Conservation (phyloP, 306 rosid genomes). For the Pyrus bretschneideri region DNA sequence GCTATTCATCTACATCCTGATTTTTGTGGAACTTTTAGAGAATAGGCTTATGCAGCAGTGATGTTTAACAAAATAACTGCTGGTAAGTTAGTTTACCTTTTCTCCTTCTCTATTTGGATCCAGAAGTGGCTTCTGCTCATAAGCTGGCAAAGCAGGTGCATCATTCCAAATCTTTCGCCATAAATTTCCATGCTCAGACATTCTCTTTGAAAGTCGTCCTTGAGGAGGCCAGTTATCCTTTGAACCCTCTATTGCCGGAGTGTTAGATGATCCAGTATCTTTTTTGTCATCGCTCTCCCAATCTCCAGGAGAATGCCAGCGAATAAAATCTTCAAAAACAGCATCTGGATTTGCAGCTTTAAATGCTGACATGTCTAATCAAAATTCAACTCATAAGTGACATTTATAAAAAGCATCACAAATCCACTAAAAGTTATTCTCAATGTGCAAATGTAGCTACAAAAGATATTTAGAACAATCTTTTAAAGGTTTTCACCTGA, state of each 20-base stretch:
- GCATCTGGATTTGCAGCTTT: conserved; percentile 96
- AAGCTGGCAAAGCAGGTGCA: conserved; percentile 63
- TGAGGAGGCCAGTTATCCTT: conserved; percentile 70
- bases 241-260: conserved; percentile 20
- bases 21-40: background rate
- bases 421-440: background rate
- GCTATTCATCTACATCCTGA: background rate
- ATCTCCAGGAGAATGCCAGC: conserved; percentile 99
- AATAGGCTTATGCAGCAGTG: background rate
- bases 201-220: conserved; percentile 84
- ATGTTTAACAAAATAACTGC: background rate
- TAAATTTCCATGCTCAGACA: conserved; percentile 88
- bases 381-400: conserved; percentile 26
- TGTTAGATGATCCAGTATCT: conserved; percentile 34
- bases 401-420: conserved; percentile 2
- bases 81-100: conserved; percentile 43
- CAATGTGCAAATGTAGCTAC: background rate
- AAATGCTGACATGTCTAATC: conserved; percentile 90
- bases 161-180: conserved; percentile 89
- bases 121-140: conserved; percentile 83
- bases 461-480: background rate
- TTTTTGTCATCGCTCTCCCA: conserved; percentile 57
- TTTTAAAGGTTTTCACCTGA: conserved; percentile 54
- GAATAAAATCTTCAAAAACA: conserved; percentile 87
- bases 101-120: conserved; percentile 98